These are phyloP conservation scores for Neocucurbitaria cava DNA, from an alignment of 2,329 filamentous ascomycete genomes.

Conservation along the genomic window DNA sequence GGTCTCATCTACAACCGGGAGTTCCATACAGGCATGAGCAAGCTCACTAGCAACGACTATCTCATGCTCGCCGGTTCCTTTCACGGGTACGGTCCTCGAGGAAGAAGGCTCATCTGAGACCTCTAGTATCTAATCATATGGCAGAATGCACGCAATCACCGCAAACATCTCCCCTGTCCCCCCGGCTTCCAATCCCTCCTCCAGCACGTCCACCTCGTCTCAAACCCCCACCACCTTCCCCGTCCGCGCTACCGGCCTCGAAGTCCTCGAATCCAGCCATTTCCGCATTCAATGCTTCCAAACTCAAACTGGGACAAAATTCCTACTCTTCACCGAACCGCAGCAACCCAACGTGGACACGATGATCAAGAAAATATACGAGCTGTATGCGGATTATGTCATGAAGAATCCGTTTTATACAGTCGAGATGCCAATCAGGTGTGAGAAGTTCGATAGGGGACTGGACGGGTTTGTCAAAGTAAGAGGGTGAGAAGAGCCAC, in stretches of 20 bases:
- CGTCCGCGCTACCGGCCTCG: slow-evolving; percentile 72
- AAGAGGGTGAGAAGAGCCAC: slow-evolving; percentile 31
- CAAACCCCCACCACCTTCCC: slow-evolving; percentile 47
- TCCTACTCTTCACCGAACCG: slow-evolving; percentile 91
- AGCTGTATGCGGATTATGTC: slow-evolving; percentile 94
- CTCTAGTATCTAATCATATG: slow-evolving; percentile 3
- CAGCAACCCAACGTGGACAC: slow-evolving; percentile 86
- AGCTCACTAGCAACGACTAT: slow-evolving; percentile 93
- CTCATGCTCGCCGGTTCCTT: slow-evolving; percentile 97
- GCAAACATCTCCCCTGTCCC: slow-evolving; percentile 48
- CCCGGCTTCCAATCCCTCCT: slow-evolving; percentile 29
- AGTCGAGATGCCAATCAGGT: slow-evolving; percentile 94
- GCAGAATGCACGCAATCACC: slow-evolving; percentile 70
- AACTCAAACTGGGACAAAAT: slow-evolving; percentile 93
- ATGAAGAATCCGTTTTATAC: slow-evolving; percentile 99
- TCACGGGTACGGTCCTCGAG: slow-evolving; percentile 73
- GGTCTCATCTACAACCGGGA: slow-evolving; percentile 95
- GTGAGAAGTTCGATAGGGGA: slow-evolving; percentile 92
- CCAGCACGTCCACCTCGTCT: slow-evolving; percentile 22
- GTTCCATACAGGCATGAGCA: slow-evolving; percentile 85
- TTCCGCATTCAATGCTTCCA: slow-evolving; percentile 97
- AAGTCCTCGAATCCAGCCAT: slow-evolving; percentile 91
- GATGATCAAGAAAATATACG: slow-evolving; percentile 85
- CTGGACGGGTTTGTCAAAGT: slow-evolving; percentile 78
- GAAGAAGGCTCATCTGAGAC: background rate